Conservation (phyloP, 805 yeast species). For the Saccharomycopsis sp. region DNA sequence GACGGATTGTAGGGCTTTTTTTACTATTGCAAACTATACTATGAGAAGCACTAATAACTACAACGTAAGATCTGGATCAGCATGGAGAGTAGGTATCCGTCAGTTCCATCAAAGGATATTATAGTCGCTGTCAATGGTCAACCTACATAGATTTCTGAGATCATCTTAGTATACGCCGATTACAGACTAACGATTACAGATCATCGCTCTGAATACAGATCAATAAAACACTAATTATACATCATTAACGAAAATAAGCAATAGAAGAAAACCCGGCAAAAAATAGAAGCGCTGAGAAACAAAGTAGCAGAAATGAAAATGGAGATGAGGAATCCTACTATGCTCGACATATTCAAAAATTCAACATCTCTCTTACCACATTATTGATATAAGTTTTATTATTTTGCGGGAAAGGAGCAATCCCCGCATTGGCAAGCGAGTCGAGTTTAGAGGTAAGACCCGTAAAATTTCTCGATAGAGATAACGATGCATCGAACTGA, state of each 20-base stretch:
- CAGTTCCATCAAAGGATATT: too few relatives aligned
- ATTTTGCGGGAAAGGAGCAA: not conserved
- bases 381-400: not conserved
- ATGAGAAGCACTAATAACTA: too few relatives aligned
- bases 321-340: not conserved
- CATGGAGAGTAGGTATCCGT: too few relatives aligned
- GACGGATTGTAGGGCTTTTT: too few relatives aligned
- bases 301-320: not conserved
- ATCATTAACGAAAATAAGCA: not conserved
- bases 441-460: not conserved
- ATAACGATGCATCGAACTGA: slow-evolving; percentile 5
- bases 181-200: too few relatives aligned
- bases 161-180: too few relatives aligned
- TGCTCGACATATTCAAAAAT: not conserved
- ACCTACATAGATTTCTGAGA: too few relatives aligned
- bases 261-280: too few relatives aligned
- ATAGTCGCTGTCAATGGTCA: too few relatives aligned
- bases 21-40: too few relatives aligned
- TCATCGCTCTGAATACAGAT: too few relatives aligned
- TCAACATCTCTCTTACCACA: not conserved
- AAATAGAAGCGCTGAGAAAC: not conserved
- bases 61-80: too few relatives aligned
- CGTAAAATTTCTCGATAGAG: not conserved
- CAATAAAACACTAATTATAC: not conserved
- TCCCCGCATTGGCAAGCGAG: slow-evolving; percentile 1